Percentiles rank a stretch among this genome's conserved stretches.
phyloP scores from a whole-genome alignment of 2,329 filamentous ascomycete species.

The Incumbomyces delicatus region DNA sequence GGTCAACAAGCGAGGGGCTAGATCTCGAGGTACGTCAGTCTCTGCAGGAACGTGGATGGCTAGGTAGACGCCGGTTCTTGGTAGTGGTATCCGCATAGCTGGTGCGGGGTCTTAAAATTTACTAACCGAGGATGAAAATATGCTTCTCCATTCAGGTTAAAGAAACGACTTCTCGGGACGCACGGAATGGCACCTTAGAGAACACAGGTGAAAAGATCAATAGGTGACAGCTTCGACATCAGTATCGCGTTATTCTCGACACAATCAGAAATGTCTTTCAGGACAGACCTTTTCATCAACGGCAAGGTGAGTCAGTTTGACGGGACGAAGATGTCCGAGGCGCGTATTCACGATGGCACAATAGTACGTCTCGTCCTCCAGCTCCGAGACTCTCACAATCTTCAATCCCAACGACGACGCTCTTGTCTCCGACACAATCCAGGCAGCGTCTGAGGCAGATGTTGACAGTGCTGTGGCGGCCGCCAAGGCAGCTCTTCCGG shows the following conservation, averaged over 20 bases:
- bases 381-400: slow-evolving; percentile 25
- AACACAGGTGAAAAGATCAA: not conserved
- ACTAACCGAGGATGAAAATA: no score
- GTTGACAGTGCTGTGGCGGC: slow-evolving; percentile 28
- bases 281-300: slow-evolving; percentile 42
- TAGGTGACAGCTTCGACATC: not conserved
- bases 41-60: no score
- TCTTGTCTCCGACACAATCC: slow-evolving; percentile 19
- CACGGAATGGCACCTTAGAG: no score
- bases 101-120: no score
- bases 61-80: no score
- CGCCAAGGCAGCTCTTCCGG: slow-evolving; percentile 27
- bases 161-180: no score
- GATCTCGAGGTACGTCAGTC: no score
- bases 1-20: no score
- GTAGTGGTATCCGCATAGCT: no score
- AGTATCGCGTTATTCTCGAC: not conserved
- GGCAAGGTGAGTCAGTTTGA: slow-evolving; percentile 21
- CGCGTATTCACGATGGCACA: not conserved
- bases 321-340: not conserved
- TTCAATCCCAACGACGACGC: slow-evolving; percentile 26
- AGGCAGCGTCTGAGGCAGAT: slow-evolving; percentile 25
- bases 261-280: slow-evolving; percentile 33
- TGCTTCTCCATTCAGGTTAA: no score
- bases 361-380: slow-evolving; percentile 8